Conservation (phyloP, 352 stramenopile species). For the Globisporangium camurandrum region DNA sequence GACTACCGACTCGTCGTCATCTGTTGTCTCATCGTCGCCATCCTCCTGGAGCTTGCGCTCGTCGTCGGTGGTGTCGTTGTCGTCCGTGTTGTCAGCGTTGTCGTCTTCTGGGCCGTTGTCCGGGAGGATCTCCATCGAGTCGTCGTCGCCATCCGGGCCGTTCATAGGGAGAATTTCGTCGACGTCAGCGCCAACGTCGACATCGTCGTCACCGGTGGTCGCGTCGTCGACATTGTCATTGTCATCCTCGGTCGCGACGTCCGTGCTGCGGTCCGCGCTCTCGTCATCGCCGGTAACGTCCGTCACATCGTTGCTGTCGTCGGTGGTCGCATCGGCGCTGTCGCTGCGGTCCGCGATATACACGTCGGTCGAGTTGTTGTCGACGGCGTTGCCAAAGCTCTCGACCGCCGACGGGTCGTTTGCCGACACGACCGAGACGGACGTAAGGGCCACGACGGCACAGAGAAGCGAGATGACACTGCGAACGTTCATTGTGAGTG, state of each 20-base stretch:
- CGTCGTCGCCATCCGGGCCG: neutral
- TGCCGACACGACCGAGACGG: constrained; percentile 8
- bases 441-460: constrained; percentile 8
- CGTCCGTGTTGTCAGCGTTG: neutral
- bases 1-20: neutral
- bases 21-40: neutral
- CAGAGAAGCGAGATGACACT: constrained; percentile 6
- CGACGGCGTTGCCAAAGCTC: neutral
- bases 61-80: constrained; percentile 3
- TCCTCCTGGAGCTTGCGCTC: neutral
- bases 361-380: constrained; percentile 9
- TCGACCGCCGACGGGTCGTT: constrained; percentile 3
- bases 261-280: too few relatives aligned
- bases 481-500: constrained; percentile 7
- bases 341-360: neutral
- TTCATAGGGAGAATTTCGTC: constrained; percentile 1
- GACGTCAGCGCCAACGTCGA: neutral
- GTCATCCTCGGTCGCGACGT: too few relatives aligned
- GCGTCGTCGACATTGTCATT: constrained; percentile 1
- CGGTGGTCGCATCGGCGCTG: neutral
- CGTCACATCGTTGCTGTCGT: neutral
- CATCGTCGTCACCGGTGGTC: neutral
- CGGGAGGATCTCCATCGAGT: neutral
- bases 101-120: neutral
- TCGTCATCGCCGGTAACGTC: too few relatives aligned